These are phyloP conservation scores for Golubevia pallescens DNA, from an alignment of 1,284 basidiomycete genomes.

Conservation along the genomic window DNA sequence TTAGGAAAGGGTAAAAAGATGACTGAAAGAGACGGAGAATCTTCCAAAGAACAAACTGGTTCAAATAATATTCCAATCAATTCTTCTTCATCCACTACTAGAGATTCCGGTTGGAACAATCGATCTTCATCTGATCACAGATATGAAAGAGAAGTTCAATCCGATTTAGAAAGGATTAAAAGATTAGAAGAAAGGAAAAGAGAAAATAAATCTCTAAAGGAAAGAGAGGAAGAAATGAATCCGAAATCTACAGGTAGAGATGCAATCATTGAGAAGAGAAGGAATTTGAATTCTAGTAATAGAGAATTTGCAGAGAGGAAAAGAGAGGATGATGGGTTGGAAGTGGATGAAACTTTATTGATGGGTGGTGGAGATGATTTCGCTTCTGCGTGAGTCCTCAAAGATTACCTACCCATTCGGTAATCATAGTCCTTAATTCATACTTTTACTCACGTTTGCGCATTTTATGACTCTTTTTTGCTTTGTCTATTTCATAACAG, in stretches of 20 bases:
- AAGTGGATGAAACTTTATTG: conserved; percentile 12
- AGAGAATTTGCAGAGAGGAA: conserved; percentile 31
- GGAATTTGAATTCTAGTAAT: conserved; percentile 15
- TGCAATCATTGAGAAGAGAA: conserved; percentile 23
- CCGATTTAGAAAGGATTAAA: neutral
- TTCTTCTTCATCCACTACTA: too few relatives aligned
- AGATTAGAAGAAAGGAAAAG: conserved; percentile 4
- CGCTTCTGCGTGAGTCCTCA: conserved; percentile 8
- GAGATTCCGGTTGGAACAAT: conserved; percentile 15
- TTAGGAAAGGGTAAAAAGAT: conserved; percentile 7
- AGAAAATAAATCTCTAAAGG: conserved; percentile 1
- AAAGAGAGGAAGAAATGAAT: conserved; percentile 18
- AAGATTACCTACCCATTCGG: too few relatives aligned
- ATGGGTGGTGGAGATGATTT: conserved; percentile 5
- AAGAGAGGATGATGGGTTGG: conserved; percentile 31
- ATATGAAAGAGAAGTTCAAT: conserved; percentile 11
- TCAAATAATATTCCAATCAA: too few relatives aligned
- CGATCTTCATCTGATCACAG: conserved; percentile 6
- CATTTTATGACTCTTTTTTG: neutral
- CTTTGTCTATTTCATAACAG: neutral
- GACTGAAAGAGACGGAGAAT: conserved; percentile 4
- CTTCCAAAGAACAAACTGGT: neutral
- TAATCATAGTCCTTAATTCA: neutral
- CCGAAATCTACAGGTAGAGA: conserved; percentile 34
- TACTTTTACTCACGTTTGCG: conserved; percentile 1